A percentile compares a stretch with the other conserved stretches of the same genome.
Evolutionary conservation across 1,284 basidiomycete species (phyloP).

Genomic region (Tilletia caries): DNA sequence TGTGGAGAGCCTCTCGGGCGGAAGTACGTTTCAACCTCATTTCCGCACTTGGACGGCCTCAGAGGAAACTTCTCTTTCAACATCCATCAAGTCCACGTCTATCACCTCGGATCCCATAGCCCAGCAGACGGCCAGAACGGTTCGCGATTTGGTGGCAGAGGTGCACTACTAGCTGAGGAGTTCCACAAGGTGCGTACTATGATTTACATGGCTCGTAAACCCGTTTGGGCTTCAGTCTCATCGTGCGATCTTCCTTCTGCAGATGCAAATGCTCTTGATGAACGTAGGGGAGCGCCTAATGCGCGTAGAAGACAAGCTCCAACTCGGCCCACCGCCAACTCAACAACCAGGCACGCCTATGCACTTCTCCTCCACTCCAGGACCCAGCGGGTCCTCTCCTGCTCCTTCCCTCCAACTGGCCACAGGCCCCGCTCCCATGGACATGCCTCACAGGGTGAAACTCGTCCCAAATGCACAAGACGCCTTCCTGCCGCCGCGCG

Average conservation of each 20-base stretch:
- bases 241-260: no score
- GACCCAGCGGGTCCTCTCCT: no score
- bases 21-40: background rate
- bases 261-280: slow-evolving; percentile 6
- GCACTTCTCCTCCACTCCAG: background rate
- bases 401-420: background rate
- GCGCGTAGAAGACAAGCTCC: background rate
- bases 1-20: background rate
- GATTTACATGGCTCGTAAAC: no score
- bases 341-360: no score
- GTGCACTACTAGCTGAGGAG: background rate
- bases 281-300: background rate
- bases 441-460: background rate
- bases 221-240: no score
- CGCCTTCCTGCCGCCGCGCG: slow-evolving; percentile 1
- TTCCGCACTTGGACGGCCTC: background rate
- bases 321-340: background rate
- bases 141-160: background rate
- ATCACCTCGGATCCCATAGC: background rate
- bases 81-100: background rate
- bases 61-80: background rate
- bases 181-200: background rate
- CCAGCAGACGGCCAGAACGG: background rate
- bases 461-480: slow-evolving; percentile 1
- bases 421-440: background rate